Conservation (phyloP, 2,329 filamentous ascomycete genomes). For the Cryphonectria japonica region DNA sequence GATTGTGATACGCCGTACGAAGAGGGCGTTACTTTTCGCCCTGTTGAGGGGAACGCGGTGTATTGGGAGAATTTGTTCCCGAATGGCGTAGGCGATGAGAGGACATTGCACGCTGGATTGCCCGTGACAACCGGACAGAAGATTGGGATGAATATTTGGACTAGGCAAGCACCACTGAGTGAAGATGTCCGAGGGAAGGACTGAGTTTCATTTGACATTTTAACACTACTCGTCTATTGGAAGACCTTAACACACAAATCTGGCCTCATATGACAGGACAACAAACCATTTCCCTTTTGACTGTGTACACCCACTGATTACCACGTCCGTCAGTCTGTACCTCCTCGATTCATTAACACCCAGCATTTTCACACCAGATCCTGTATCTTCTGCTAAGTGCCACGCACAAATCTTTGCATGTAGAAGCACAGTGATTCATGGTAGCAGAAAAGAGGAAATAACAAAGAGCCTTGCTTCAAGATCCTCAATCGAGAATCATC, state of each 20-base stretch:
- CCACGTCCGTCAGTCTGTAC: neutral
- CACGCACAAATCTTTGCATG: too few relatives aligned
- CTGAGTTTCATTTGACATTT: neutral
- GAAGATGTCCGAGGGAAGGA: slow-evolving; percentile 10
- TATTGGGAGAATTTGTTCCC: slow-evolving; percentile 46
- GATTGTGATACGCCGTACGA: slow-evolving; percentile 47
- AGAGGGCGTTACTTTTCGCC: slow-evolving; percentile 45
- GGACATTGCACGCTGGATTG: slow-evolving; percentile 46
- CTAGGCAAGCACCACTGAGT: slow-evolving; percentile 38
- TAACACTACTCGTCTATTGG: neutral
- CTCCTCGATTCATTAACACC: neutral
- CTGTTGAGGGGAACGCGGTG: slow-evolving; percentile 44
- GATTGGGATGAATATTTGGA: slow-evolving; percentile 50
- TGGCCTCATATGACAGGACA: neutral
- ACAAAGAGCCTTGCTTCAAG: too few relatives aligned
- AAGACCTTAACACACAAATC: neutral
- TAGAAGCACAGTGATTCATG: too few relatives aligned
- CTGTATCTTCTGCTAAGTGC: too few relatives aligned
- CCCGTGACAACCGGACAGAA: slow-evolving; percentile 45
- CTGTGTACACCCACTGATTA: neutral
- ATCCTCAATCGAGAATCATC: too few relatives aligned
- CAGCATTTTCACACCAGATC: neutral
- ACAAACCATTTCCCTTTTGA: neutral
- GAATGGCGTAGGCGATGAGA: slow-evolving; percentile 41
- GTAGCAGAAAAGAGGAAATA: too few relatives aligned